Base-by-base conservation (phyloP, 352 stramenopile genomes). In the Bremia lactucae region DNA sequence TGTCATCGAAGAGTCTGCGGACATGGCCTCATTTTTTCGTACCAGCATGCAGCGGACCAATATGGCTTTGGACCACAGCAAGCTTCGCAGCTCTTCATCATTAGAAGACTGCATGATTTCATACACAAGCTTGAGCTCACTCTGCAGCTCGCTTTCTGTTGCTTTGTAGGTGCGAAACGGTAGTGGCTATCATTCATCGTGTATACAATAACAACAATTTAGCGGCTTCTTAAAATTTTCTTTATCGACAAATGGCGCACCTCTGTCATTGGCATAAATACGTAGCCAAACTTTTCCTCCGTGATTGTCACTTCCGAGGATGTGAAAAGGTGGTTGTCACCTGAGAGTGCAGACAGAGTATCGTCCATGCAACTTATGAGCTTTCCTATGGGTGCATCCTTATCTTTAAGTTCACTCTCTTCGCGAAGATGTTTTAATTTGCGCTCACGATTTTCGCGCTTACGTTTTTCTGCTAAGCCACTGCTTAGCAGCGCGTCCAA, bases 271-370 rank as follows among this genome's bases (percentile, higher is more conserved):
- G 78, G 69, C 41, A 62, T 69, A 46, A 91, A 91, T 14, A 91
- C 75, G 46, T 87, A 91, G 36, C 73, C 78, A 40, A 88, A 91
- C 46, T 81, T 77, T 44, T 89, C 78, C 22, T 83, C 61, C 29
- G 47, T 65, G 6, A 62, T 45, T 21, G 46, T 44, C 20, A 68
- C 21, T 2, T 74, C 65, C 31, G 59, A 57, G 25, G 50, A 52
- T 11, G 60, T 49, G 35, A 87, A 87, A 3, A 84, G 41, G 36
- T 83, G 47, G 41, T 44, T 77, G 48, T 87, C 74, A 7, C 67
- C 71, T 23, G 64, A 70, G 9, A 88, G 66, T 50, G 66, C 79
- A 34, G 66, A 72, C 60, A 87, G 81, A 50, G 72, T 87, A 51
- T 49, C 65, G 52, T 66, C 68, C 62, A 90, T 85, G 24, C 77